Percentiles rank a stretch among this genome's conserved stretches.
Conservation (phyloP, 306 rosid species). For the Cucurbita ficifolia region DNA sequence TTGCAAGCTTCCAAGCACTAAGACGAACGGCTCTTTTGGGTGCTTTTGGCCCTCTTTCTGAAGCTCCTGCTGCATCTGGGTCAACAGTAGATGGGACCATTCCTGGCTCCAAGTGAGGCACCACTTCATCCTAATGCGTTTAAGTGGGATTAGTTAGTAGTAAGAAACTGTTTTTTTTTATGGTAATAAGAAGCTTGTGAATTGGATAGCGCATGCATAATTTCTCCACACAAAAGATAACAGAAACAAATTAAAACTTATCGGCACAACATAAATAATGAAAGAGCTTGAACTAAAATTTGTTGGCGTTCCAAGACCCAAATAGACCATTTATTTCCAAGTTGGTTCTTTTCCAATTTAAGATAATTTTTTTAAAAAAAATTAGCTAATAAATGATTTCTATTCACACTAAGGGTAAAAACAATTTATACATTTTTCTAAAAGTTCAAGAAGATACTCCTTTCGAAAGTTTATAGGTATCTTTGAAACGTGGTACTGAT, state of each 20-base stretch:
- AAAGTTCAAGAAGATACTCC: no score
- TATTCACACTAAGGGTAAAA: no score
- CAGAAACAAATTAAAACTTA: no score
- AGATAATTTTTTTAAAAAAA: no score
- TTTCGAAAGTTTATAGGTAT: no score
- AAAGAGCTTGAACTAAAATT: neutral
- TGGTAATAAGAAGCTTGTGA: neutral
- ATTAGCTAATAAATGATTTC: no score
- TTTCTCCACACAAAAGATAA: neutral
- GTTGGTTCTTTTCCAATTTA: no score
- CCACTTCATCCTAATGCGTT: conserved; percentile 68
- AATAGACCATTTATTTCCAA: no score
- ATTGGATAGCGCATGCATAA: neutral
- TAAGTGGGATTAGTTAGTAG: conserved; percentile 8
- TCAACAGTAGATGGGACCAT: conserved; percentile 92
- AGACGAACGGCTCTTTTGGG: conserved; percentile 71
- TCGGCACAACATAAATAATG: neutral
- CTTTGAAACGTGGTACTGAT: no score
- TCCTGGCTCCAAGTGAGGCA: conserved; percentile 98
- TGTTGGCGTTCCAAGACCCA: neutral
- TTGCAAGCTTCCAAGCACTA: conserved; percentile 96
- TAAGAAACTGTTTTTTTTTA: neutral
- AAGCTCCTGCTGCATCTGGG: conserved; percentile 75
- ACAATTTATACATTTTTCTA: no score
- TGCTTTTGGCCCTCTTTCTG: conserved; percentile 54